Evolutionary conservation across 2,329 filamentous ascomycete species (phyloP).

Genomic region (Penicillium crustosum): DNA sequence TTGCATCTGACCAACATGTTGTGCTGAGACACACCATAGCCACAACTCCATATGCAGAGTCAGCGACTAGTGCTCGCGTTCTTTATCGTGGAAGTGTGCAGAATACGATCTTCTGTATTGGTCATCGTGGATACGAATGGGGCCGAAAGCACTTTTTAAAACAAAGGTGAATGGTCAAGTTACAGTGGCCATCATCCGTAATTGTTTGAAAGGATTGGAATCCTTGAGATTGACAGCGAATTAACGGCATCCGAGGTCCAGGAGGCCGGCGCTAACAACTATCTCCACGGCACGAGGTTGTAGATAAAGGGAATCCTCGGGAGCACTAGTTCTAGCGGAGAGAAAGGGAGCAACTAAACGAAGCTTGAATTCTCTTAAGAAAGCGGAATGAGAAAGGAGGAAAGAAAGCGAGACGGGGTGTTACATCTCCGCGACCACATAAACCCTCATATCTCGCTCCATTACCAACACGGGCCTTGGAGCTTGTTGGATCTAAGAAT

Average conservation of each 20-base stretch:
- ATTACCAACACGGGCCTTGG: neutral
- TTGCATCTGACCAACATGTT: too few species aligned
- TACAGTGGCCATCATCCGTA: neutral
- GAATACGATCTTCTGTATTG: neutral
- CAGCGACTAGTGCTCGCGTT: neutral
- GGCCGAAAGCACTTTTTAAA: neutral
- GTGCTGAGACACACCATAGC: neutral
- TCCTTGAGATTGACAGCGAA: neutral
- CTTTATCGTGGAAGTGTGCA: neutral
- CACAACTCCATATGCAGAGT: neutral
- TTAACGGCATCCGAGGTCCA: neutral
- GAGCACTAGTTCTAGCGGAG: neutral
- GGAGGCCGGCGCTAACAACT: neutral
- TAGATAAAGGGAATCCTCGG: neutral
- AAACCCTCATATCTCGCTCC: neutral
- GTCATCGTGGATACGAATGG: neutral
- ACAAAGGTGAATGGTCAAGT: neutral
- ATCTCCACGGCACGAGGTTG: neutral
- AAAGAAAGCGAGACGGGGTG: neutral
- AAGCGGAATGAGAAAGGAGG: neutral
- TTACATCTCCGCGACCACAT: neutral
- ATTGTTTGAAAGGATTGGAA: neutral
- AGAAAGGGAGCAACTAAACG: neutral
- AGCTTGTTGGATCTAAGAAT: neutral
- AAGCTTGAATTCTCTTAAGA: neutral